Evolutionary conservation across 2,329 filamentous ascomycete genomes (phyloP), one percentile per base, ranked within the genome.

Genomic region (Trichophyton mentagrophytes): DNA sequence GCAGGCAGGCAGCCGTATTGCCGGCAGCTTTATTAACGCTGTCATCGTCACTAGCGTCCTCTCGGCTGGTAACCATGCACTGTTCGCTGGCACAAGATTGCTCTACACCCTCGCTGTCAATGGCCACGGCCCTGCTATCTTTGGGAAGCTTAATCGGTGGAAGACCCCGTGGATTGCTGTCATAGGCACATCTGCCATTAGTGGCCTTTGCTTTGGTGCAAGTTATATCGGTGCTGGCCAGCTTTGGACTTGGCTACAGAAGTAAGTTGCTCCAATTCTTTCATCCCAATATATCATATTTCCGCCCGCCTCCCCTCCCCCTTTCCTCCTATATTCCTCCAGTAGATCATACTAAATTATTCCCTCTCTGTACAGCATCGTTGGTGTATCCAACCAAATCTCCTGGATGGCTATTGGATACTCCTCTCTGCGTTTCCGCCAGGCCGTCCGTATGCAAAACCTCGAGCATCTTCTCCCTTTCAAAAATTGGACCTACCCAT

Each of bases 341-440:
- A 33, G 15, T 55, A 55, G 20, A 33, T 36, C 15, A 13, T 59
- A 17, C 33, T 56, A 57, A 62, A 17, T 55, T 13, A 44, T 38
- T 56, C n/a, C 30, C 33, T n/a, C 25, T 57, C 40, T 13, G 11
- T 59, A 57, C 61, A 80, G 78, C 61, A 79, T 87, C 53, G 82
- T 87, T 60, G 84, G 84, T 9, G 84, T 87, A 0, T 85, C 83
- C 0, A 86, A 86, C 69, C 84, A 86, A 71, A 72, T 87, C 3
- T 82, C 82, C 57, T 87, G 85, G 84, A 70, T 73, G 65, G 78
- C 81, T 61, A 87, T 87, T 62, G 80, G 83, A 5, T 75, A 86
- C 60, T 80, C 84, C 0, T 86, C 82, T 0, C 72, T 87, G n/a
- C 82, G 85, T 27, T 87, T 87, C 74, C 82, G 85, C 27, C 72